Conservation (phyloP, 768 basidiomycete species). For the Mycena metata region DNA sequence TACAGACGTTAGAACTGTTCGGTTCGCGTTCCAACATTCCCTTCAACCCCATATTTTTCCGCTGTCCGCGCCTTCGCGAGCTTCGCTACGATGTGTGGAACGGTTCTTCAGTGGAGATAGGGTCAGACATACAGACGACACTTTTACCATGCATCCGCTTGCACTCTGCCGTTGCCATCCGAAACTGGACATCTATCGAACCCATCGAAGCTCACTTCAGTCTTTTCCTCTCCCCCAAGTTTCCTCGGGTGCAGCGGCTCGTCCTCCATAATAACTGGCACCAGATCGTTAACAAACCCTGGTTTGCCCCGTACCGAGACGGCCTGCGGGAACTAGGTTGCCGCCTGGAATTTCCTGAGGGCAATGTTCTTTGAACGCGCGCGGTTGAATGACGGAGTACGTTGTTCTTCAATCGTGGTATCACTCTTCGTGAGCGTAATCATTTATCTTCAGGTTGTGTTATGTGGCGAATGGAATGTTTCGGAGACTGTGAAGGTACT, state of each 20-base stretch:
- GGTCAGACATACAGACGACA: not conserved
- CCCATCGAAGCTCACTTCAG: conserved; percentile 1
- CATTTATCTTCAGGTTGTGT: too few species aligned
- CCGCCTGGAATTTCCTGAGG: conserved; percentile 23
- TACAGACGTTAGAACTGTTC: conserved; percentile 20
- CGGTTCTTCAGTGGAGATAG: not conserved
- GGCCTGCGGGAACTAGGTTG: not conserved
- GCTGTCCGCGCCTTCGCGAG: conserved; percentile 14
- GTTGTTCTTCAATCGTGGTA: too few species aligned
- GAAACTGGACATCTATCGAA: conserved; percentile 2
- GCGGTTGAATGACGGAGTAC: too few species aligned
- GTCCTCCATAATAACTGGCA: conserved; percentile 18
- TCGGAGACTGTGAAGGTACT: too few species aligned
- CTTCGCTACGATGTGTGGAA: conserved; percentile 28
- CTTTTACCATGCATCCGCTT: conserved; percentile 6
- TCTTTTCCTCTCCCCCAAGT: not conserved
- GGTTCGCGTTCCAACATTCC: conserved; percentile 20
- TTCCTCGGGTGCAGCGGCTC: conserved; percentile 2
- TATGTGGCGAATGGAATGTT: too few species aligned
- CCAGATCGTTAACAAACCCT: not conserved
- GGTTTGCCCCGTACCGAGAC: not conserved
- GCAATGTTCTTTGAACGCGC: not conserved
- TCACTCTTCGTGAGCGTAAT: too few species aligned
- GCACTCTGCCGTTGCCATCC: conserved; percentile 18
- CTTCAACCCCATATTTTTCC: conserved; percentile 12